Evolutionary conservation across 2,329 filamentous ascomycete genomes (phyloP).

Genomic region (Thyridium curvatum): DNA sequence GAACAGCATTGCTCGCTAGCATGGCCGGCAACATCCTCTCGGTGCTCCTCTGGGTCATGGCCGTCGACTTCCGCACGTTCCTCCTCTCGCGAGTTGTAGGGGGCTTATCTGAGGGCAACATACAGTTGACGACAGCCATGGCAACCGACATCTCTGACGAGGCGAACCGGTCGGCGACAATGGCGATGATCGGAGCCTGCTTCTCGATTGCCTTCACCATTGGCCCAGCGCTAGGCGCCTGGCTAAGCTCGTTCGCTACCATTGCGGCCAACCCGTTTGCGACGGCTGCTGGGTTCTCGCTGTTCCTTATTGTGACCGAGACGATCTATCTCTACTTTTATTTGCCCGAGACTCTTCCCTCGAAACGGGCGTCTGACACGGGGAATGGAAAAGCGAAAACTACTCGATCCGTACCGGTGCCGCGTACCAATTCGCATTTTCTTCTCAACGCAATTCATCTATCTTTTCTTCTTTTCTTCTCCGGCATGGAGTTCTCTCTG

Average conservation of each 20-base stretch:
- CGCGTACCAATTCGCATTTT: slow-evolving; percentile 74
- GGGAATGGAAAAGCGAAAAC: slow-evolving; percentile 6
- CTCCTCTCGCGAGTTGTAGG: slow-evolving; percentile 88
- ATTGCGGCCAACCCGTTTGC: slow-evolving; percentile 91
- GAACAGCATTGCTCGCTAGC: slow-evolving; percentile 79
- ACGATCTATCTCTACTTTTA: slow-evolving; percentile 79
- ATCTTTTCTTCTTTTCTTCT: slow-evolving; percentile 91
- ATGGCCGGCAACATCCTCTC: slow-evolving; percentile 93
- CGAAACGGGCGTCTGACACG: slow-evolving; percentile 16
- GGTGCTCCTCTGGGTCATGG: slow-evolving; percentile 88
- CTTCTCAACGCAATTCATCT: slow-evolving; percentile 84
- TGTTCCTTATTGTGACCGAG: slow-evolving; percentile 79
- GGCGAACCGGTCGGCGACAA: slow-evolving; percentile 76
- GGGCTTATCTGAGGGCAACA: slow-evolving; percentile 91
- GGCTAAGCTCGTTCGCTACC: slow-evolving; percentile 67
- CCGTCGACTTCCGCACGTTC: slow-evolving; percentile 92
- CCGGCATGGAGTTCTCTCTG: slow-evolving; percentile 94
- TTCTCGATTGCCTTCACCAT: slow-evolving; percentile 98
- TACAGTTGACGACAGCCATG: slow-evolving; percentile 93
- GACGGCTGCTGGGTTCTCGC: slow-evolving; percentile 80
- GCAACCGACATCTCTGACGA: slow-evolving; percentile 93
- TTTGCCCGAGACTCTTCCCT: slow-evolving; percentile 81
- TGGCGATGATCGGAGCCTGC: slow-evolving; percentile 93
- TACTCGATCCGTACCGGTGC: slow-evolving; percentile 17
- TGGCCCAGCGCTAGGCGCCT: slow-evolving; percentile 86